phyloP scores from a whole-genome alignment of 1,284 basidiomycete genomes.

The Ustilago crameri region DNA sequence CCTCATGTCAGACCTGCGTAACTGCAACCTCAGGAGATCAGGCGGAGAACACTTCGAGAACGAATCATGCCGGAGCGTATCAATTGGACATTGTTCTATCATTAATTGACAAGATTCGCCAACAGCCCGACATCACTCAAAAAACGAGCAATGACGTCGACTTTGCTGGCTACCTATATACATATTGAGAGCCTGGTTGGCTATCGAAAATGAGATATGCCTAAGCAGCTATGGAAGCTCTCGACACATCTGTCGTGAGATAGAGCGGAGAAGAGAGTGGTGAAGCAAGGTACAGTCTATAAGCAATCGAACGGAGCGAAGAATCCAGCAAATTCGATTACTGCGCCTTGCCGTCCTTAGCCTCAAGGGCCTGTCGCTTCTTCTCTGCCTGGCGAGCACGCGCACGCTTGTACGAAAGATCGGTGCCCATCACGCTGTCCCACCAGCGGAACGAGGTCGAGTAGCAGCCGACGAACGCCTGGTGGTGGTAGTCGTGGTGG shows the following conservation, averaged over 20 bases:
- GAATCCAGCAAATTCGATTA: conserved; percentile 1
- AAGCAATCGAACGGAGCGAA: neutral
- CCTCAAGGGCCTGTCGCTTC: conserved; percentile 50
- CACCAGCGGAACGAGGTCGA: conserved; percentile 67
- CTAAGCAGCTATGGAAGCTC: neutral
- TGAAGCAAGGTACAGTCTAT: neutral
- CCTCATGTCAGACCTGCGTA: too few relatives aligned
- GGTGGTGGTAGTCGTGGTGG: conserved; percentile 78
- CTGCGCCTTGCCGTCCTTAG: conserved; percentile 36
- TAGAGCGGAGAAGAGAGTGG: conserved; percentile 5
- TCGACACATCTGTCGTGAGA: neutral
- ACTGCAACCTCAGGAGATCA: too few relatives aligned
- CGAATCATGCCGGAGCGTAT: too few relatives aligned
- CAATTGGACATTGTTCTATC: conserved; percentile 1
- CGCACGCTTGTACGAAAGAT: conserved; percentile 61
- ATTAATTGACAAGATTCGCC: neutral
- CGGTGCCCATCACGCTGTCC: conserved; percentile 66
- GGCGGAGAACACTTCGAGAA: too few relatives aligned
- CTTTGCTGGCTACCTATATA: conserved; percentile 2
- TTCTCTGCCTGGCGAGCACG: conserved; percentile 64
- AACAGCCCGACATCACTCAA: neutral
- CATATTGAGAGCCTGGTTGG: neutral
- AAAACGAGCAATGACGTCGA: neutral
- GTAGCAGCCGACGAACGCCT: conserved; percentile 64
- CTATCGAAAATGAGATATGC: neutral